Evolutionary conservation across 805 yeast genomes (phyloP), one percentile per base, ranked within the genome.

Genomic region (Pichia kluyveri): DNA sequence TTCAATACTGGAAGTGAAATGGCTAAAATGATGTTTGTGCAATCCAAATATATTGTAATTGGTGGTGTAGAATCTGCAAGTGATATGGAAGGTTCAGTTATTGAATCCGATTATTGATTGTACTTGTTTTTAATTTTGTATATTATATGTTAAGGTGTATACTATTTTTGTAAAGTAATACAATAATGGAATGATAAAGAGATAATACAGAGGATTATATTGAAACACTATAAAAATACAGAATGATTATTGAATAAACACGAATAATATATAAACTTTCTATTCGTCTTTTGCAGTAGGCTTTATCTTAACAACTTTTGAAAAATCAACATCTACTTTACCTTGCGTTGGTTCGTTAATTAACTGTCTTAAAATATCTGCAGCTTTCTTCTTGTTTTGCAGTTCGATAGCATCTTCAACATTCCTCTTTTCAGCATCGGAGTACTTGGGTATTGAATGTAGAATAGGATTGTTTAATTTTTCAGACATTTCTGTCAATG

Each of bases 21-120:
- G 34, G 88, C 83, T 0, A 73, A 76, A 47, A 56, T 89, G 59
- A 87, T 85, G 61, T 88, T 86, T 59, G 89, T 85, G 1, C 96
- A 88, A 60, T 73, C 82, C 5, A 75, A 72, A 46, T 69, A 69
- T 50, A 68, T 68, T 32, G 61, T 60, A n/a, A 56, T 65, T 19
- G 59, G 62, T 23, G 54, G 54, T 30, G 56, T 54, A 34, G 58
- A 56, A 56, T 55, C 44, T 56, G 53, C 51, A 14, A 45, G 40
- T 42, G 49, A 45, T 27, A 14, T 15, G 17, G 37, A 34, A 34
- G 17, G 12, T 34, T 34, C 37, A 8, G 17, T 12, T 34, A 15
- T 34, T 34, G 37, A 34, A 34, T 34, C 37, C 2, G 37, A 34
- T 7, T 34, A 34, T 34, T 34, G 17, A 4, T 34, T 34, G 45